phyloP scores from a whole-genome alignment of 2,329 filamentous ascomycete genomes.

The Stemphylium vesicarium region DNA sequence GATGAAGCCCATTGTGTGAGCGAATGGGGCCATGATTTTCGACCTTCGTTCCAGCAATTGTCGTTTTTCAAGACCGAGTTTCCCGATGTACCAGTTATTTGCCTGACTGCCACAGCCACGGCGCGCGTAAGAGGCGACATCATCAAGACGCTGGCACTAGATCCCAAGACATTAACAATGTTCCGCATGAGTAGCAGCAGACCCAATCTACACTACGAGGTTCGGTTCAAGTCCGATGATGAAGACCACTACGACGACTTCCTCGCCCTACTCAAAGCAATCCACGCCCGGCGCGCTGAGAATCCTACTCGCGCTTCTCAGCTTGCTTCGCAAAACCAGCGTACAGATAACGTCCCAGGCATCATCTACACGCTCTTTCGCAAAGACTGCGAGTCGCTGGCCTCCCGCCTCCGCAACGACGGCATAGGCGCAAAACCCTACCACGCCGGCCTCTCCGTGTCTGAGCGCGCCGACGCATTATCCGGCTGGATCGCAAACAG shows the following conservation, averaged over 20 bases:
- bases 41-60: slow-evolving; percentile 86
- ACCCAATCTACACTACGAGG: slow-evolving; percentile 87
- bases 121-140: slow-evolving; percentile 81
- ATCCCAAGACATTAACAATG: slow-evolving; percentile 67
- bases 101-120: slow-evolving; percentile 90
- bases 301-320: slow-evolving; percentile 64
- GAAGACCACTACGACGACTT: slow-evolving; percentile 78
- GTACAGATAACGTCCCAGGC: slow-evolving; percentile 70
- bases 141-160: slow-evolving; percentile 73
- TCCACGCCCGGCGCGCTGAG: slow-evolving; percentile 71
- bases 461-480: slow-evolving; percentile 73
- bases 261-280: slow-evolving; percentile 74
- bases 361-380: slow-evolving; percentile 82
- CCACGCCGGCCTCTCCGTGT: slow-evolving; percentile 71
- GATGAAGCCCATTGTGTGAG: slow-evolving; percentile 98
- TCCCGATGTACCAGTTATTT: slow-evolving; percentile 87
- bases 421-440: slow-evolving; percentile 77
- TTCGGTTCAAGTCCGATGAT: slow-evolving; percentile 80
- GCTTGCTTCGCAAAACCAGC: slow-evolving; percentile 58
- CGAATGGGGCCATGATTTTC: slow-evolving; percentile 98
- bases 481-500: slow-evolving; percentile 74
- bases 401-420: slow-evolving; percentile 68
- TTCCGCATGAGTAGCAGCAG: slow-evolving; percentile 86
- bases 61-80: slow-evolving; percentile 84
- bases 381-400: slow-evolving; percentile 75